These are phyloP conservation scores for Sphagnum tenellum DNA, from an alignment of 225 moss, liverwort and hornwort species.

Conservation along the genomic window DNA sequence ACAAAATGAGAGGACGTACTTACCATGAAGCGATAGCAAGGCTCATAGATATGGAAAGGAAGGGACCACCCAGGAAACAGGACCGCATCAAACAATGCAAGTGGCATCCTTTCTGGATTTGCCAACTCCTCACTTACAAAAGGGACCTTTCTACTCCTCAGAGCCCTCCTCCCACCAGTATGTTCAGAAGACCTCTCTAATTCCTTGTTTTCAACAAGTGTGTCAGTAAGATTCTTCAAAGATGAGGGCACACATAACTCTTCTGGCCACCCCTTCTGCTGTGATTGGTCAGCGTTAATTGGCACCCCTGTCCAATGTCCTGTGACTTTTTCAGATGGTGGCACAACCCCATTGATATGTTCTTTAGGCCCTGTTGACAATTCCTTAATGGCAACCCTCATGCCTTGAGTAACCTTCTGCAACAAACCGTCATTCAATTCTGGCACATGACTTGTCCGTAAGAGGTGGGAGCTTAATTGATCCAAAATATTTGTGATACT, in stretches of 20 bases:
- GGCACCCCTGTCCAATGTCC: no score
- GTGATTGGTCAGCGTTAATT: no score
- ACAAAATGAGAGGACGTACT: background rate
- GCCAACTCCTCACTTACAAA: constrained; percentile 4
- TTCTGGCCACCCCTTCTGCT: no score
- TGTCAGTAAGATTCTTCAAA: no score
- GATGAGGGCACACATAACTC: no score
- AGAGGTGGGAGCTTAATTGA: constrained; percentile 7
- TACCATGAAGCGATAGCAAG: constrained; percentile 56
- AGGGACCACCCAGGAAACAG: constrained; percentile 51
- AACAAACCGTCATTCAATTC: background rate
- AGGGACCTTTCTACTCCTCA: background rate
- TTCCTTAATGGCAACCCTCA: no score
- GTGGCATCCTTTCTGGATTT: constrained; percentile 20
- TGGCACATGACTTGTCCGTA: background rate
- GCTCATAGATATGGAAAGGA: constrained; percentile 40
- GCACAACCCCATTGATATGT: no score
- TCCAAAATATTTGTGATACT: constrained; percentile 18
- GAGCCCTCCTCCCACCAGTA: background rate
- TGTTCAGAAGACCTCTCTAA: background rate
- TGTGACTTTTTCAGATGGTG: no score
- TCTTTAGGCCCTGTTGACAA: no score
- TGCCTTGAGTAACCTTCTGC: background rate
- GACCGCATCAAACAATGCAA: constrained; percentile 42
- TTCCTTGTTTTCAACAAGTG: no score